A percentile compares a stretch with the other conserved stretches of the same genome.
phyloP scores from a whole-genome alignment of 2,329 filamentous ascomycete species.

The Ophiostoma triangulosporum region DNA sequence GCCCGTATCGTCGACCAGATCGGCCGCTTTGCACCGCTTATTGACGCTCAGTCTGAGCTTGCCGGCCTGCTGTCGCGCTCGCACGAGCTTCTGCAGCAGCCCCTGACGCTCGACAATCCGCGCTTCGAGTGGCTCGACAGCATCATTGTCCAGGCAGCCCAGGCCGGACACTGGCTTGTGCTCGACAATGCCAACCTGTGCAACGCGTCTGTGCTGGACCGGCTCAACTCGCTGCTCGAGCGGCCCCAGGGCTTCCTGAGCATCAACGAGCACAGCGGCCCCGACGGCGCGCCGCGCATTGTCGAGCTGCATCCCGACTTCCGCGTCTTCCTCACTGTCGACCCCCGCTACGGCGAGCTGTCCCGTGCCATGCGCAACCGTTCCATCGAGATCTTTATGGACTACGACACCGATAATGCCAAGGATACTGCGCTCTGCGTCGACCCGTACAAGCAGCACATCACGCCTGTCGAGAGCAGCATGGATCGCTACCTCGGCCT shows the following conservation, averaged over 20 bases:
- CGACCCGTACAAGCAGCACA: slow-evolving; percentile 23
- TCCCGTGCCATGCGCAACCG: slow-evolving; percentile 95
- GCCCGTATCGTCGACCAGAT: slow-evolving; percentile 26
- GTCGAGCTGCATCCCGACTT: slow-evolving; percentile 77
- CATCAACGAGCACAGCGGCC: slow-evolving; percentile 83
- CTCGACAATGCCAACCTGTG: slow-evolving; percentile 97
- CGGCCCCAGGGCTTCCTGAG: slow-evolving; percentile 67
- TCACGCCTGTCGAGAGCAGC: slow-evolving; percentile 35
- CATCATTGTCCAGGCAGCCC: slow-evolving; percentile 73
- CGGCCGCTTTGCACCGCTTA: slow-evolving; percentile 25
- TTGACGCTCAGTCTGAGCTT: slow-evolving; percentile 32
- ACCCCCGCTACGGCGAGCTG: slow-evolving; percentile 81
- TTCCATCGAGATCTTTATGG: slow-evolving; percentile 76
- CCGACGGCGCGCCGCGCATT: slow-evolving; percentile 66
- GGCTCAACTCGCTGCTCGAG: slow-evolving; percentile 87
- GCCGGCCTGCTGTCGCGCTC: slow-evolving; percentile 34
- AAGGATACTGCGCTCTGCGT: slow-evolving; percentile 11
- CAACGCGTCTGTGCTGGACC: slow-evolving; percentile 84
- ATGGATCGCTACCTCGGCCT: slow-evolving; percentile 33
- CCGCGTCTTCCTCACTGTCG: slow-evolving; percentile 85
- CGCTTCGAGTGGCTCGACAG: slow-evolving; percentile 96
- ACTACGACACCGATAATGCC: slow-evolving; percentile 17
- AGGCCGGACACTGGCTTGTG: slow-evolving; percentile 81
- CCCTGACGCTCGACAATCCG: slow-evolving; percentile 52
- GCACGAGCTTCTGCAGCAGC: slow-evolving; percentile 35